Percentiles rank a stretch among this genome's conserved stretches.
Conservation (phyloP, 768 basidiomycete species). For the Pleurotus eryngii region DNA sequence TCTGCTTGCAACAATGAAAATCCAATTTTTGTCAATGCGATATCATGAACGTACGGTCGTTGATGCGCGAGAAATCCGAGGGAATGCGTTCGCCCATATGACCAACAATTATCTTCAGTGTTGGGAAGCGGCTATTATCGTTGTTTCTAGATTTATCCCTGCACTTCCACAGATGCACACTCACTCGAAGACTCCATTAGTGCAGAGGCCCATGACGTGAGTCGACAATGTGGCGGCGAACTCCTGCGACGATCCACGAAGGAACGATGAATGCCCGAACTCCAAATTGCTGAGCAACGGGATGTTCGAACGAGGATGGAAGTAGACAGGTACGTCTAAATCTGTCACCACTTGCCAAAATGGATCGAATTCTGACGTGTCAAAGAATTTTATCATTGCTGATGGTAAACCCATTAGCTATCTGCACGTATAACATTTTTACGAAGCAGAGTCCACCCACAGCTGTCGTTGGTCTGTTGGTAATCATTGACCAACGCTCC, state of each 20-base stretch:
- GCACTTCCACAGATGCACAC: background rate
- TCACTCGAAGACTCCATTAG: constrained; percentile 39
- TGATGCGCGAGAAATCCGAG: constrained; percentile 37
- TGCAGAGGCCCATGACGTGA: constrained; percentile 36
- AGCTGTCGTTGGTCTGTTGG: constrained; percentile 32
- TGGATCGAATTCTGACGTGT: constrained; percentile 36
- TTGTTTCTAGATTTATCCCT: no score
- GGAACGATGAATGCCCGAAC: constrained; percentile 30
- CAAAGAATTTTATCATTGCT: constrained; percentile 35
- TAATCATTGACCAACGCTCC: constrained; percentile 42
- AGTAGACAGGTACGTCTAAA: constrained; percentile 35
- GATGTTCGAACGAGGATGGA: constrained; percentile 33
- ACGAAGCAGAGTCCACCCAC: background rate
- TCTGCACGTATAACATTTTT: constrained; percentile 25
- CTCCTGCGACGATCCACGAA: constrained; percentile 32
- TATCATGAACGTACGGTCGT: constrained; percentile 27
- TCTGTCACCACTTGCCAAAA: constrained; percentile 36
- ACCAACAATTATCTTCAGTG: constrained; percentile 37
- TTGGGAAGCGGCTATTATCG: constrained; percentile 35
- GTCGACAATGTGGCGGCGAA: constrained; percentile 36
- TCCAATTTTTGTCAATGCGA: background rate
- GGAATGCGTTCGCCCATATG: constrained; percentile 41
- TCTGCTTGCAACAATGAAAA: constrained; percentile 19
- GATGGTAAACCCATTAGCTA: background rate
- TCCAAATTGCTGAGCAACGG: constrained; percentile 18